Base-by-base conservation (phyloP, 306 rosid species). In the Vigna nakashimae region DNA sequence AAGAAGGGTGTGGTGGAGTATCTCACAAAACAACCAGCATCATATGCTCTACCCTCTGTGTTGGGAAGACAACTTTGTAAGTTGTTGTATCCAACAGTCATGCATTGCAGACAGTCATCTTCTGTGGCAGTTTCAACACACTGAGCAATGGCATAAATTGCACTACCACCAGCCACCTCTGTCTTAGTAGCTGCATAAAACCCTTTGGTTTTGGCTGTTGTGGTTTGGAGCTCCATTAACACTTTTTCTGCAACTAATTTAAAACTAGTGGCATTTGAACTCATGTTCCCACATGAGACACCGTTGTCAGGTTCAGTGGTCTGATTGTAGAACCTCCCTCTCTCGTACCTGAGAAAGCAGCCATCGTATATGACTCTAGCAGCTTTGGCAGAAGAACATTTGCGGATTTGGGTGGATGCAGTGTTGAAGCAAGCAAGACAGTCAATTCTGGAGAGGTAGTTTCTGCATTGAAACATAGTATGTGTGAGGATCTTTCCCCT, bases 21-120 rank as follows among this genome's bases (percentile, higher is more conserved):
- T 83, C 95, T 83, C 74, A 90, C 59, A 38, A 90, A 90, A 55
- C 95, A 90, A 0, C 95, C 95, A 3, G 88, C 89, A 80, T 85
- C 96, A 36, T 24, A 82, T 2, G 96, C 84, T 17, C 84, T 80
- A 13, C 85, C 96, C 17, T 82, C 70, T n/a, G 76, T 5, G 4
- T 70, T 76, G 22, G 90, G 90, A 67, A 85, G 78, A 34, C 96
- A 90, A 55, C 22, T 36, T 9, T 84, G 84, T 26, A 86, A 24
- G 40, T 76, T 90, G 55, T 18, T 81, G 55, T 50, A 59, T 1
- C 80, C 96, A 49, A 75, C 82, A 3, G 24, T 45, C 82, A 88
- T 55, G 87, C 96, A 90, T 34, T 24, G 40, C 12, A 66, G 32
- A 65, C 96, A 90, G 11, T 49, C 74, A 28, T 40, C 56, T 32